Evolutionary conservation across 257 asterid genomes (phyloP), one percentile per base, ranked within the genome.

Genomic region (Solanum lycopersicoides): DNA sequence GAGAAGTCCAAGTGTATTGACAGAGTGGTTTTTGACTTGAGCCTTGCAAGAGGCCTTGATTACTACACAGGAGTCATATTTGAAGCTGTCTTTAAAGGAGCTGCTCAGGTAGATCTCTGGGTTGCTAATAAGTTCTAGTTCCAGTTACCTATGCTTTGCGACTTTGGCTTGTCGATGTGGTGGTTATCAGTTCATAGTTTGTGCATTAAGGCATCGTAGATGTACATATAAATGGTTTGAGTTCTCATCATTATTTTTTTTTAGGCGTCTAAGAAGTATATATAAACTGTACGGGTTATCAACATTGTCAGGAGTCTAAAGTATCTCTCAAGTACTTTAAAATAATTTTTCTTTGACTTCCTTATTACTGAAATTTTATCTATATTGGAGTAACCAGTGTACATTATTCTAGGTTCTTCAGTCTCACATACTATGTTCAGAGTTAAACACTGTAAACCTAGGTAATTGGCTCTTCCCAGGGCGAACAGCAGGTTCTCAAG

Each of bases 31-130:
- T 96, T 97, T 86, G 99, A 96, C 93, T 89, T 97, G 93, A 97
- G 99, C 88, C 99, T 97, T 87, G 99, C 99, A 86, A 94, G 99
- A 91, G 99, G 99, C 63, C 93, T 97, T 89, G 99, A 97, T 91
- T 97, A 97, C 92, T 97, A 97, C 87, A 97, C 99, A 59, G 99
- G 99, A 86, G 98, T 97, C 86, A 93, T 97, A 91, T 97, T 93
- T 71, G 99, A 97, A 93, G 96, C 98, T 86, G 98, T 92, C 88
- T 95, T 95, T 84, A 97, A 93, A 90, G 99, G 99, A 85, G 91
- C 93, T 45, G 89, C 97, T 13, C 98, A 96, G 98, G 99, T 96
- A 91, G 47, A 23, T 77, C 63, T 82, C 84, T 44, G 39, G 59
- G 63, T 44, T 44, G 63, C 66, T 45, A 45, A 45, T 18, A 30